Evolutionary conservation across 495 filamentous ascomycete genomes (phyloP).

Genomic region (Thermochaetoides thermophila): DNA sequence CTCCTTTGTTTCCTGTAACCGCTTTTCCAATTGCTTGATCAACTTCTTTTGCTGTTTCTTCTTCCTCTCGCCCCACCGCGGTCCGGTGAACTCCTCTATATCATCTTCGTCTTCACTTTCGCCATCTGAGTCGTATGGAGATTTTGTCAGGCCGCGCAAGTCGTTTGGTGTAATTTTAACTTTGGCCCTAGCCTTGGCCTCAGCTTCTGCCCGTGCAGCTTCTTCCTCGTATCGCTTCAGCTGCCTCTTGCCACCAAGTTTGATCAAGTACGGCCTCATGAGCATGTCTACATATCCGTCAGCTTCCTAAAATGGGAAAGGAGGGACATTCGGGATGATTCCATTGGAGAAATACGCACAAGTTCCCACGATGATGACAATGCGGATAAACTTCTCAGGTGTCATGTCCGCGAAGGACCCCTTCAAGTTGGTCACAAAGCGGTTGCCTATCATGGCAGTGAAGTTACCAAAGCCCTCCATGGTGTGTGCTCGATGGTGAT

Average conservation of each 20-base stretch:
- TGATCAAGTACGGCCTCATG: conserved; percentile 49
- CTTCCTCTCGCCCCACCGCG: conserved; percentile 43
- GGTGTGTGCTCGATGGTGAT: no score
- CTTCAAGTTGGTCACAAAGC: conserved; percentile 41
- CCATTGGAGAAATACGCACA: conserved; percentile 8
- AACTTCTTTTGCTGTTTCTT: conserved; percentile 47
- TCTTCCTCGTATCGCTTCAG: conserved; percentile 32
- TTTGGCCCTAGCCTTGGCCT: conserved; percentile 9
- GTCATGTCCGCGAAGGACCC: conserved; percentile 40
- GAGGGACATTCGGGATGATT: neutral
- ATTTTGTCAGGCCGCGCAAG: conserved; percentile 27
- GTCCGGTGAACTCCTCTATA: conserved; percentile 26
- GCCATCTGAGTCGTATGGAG: conserved; percentile 41
- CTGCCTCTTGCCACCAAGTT: conserved; percentile 29
- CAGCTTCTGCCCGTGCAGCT: conserved; percentile 15
- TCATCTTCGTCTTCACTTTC: conserved; percentile 31
- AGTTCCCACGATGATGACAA: conserved; percentile 41
- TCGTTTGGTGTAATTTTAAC: conserved; percentile 35
- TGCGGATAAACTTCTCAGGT: conserved; percentile 42
- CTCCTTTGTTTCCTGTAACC: conserved; percentile 27
- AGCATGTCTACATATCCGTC: conserved; percentile 52
- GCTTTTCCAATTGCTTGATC: conserved; percentile 39
- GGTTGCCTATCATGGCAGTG: conserved; percentile 18
- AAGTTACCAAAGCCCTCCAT: conserved; percentile 24
- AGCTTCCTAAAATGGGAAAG: no score